Conservation (phyloP, 2,329 filamentous ascomycete species). For the Diaporthe velutina region DNA sequence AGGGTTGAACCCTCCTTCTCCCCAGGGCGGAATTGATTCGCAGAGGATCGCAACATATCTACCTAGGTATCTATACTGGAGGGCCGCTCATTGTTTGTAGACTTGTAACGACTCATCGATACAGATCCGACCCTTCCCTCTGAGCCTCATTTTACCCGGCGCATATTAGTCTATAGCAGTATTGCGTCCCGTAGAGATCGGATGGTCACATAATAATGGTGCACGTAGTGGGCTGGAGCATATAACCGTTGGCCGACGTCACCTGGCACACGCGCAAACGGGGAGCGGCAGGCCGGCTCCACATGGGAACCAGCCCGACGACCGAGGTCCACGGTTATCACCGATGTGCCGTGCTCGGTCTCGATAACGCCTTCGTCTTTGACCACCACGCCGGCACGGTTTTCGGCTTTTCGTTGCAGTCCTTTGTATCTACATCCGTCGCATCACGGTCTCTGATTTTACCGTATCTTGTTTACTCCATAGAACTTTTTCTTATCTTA, state of each 20-base stretch:
- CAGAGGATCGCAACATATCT: background rate
- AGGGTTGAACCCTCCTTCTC: slow-evolving; percentile 9
- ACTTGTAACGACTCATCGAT: background rate
- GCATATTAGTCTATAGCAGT: background rate
- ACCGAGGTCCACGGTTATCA: slow-evolving; percentile 36
- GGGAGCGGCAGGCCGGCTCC: slow-evolving; percentile 31
- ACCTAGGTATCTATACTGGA: background rate
- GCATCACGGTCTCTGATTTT: background rate
- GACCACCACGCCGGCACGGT: background rate
- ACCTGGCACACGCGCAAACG: background rate
- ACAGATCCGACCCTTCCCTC: background rate
- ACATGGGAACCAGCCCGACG: slow-evolving; percentile 30
- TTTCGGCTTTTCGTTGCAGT: background rate
- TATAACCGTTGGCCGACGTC: background rate
- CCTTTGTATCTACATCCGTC: slow-evolving; percentile 1
- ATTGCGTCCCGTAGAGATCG: background rate
- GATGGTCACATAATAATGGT: slow-evolving; percentile 5
- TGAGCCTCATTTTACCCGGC: background rate
- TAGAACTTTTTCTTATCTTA: background rate
- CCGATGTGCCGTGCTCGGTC: slow-evolving; percentile 16
- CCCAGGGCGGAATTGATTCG: background rate
- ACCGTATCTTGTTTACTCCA: background rate
- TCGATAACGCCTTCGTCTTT: slow-evolving; percentile 24
- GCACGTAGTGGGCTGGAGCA: background rate
- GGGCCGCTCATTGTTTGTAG: background rate